A percentile compares a stretch with the other conserved stretches of the same genome.
phyloP scores from a whole-genome alignment of 2,329 filamentous ascomycete species.

The Alternaria novae-zelandiae region DNA sequence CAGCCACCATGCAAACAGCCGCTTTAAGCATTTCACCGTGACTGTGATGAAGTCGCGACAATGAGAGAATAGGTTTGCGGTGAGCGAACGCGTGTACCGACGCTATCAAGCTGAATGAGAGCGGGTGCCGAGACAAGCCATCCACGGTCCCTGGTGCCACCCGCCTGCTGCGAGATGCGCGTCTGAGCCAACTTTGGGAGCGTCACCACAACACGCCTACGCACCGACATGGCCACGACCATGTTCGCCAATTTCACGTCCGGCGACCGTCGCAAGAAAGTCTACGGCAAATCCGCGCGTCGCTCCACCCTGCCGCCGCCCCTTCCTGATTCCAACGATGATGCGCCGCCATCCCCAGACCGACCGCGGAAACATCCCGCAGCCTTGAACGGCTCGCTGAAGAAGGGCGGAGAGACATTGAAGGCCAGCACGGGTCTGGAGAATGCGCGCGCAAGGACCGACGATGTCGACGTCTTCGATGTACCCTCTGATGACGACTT shows the following conservation, averaged over 20 bases:
- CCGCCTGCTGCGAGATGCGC: constrained; percentile 27
- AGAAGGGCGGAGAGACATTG: constrained; percentile 6
- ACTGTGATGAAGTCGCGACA: not conserved
- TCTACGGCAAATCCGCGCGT: constrained; percentile 48
- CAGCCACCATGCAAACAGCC: constrained; percentile 18
- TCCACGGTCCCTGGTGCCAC: not conserved
- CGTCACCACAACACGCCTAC: constrained; percentile 14
- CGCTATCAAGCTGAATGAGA: constrained; percentile 2
- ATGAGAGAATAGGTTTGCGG: not conserved
- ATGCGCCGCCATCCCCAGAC: constrained; percentile 42
- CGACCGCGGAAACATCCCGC: constrained; percentile 34
- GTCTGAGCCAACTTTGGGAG: constrained; percentile 15
- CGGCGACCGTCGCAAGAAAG: constrained; percentile 46
- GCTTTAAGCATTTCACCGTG: constrained; percentile 15
- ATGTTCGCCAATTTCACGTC: constrained; percentile 39
- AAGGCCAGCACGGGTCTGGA: constrained; percentile 4
- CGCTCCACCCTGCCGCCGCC: constrained; percentile 19
- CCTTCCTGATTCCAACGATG: constrained; percentile 23
- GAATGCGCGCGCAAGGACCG: constrained; percentile 12
- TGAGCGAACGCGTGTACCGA: constrained; percentile 8
- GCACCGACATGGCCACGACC: constrained; percentile 28
- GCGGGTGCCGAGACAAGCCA: not conserved
- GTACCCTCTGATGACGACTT: constrained; percentile 49
- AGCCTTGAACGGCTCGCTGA: constrained; percentile 10
- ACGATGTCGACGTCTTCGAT: constrained; percentile 48